phyloP scores from a whole-genome alignment of 2,329 filamentous ascomycete species.

The Sclerotinia borealis region DNA sequence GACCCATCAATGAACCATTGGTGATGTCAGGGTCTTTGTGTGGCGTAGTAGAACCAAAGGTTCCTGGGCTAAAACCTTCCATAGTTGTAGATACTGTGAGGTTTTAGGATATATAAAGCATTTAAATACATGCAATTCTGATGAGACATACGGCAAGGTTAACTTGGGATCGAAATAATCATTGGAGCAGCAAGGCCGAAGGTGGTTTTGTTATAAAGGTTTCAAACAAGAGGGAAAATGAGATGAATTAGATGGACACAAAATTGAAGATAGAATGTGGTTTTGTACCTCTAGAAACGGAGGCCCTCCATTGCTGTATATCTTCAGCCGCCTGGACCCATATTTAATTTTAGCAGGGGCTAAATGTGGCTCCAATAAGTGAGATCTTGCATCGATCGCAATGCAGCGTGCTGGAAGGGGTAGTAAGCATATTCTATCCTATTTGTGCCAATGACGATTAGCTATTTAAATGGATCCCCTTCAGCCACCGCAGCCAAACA shows the following conservation, averaged over 20 bases:
- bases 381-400: not conserved
- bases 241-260: not conserved
- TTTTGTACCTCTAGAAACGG: not conserved
- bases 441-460: not conserved
- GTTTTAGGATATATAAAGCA: not conserved
- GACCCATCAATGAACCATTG: not conserved
- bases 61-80: not conserved
- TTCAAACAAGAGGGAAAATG: not conserved
- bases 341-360: not conserved
- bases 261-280: not conserved
- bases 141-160: not conserved
- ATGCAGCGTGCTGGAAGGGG: not conserved
- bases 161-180: not conserved
- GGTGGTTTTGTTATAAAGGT: too few relatives aligned
- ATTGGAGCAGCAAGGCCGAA: not conserved
- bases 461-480: not conserved
- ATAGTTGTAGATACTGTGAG: not conserved
- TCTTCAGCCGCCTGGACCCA: not conserved
- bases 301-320: slow-evolving; percentile 1
- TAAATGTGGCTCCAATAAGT: too few relatives aligned
- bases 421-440: not conserved
- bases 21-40: not conserved
- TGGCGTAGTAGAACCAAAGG: not conserved
- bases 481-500: too few relatives aligned
- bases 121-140: not conserved